These are phyloP conservation scores for Amorphotheca resinae DNA, from an alignment of 495 filamentous ascomycete genomes.

Conservation along the genomic window DNA sequence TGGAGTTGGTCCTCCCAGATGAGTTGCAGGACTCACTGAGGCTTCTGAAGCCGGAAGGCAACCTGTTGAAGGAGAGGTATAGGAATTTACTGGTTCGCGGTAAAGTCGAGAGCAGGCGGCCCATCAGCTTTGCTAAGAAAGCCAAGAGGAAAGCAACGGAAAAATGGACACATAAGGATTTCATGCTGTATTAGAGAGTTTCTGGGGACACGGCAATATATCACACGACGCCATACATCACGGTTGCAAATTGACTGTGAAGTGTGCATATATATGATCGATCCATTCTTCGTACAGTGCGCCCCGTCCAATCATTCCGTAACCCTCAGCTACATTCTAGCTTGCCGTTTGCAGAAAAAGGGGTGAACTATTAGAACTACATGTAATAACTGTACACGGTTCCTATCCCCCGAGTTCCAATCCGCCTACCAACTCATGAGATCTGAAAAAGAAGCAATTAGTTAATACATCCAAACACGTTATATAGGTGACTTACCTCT, in stretches of 20 bases:
- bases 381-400: no score
- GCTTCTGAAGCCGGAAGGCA: slow-evolving; percentile 84
- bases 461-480: neutral
- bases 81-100: slow-evolving; percentile 77
- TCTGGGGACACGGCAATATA: no score
- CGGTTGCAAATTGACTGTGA: neutral
- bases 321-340: no score
- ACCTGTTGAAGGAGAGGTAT: slow-evolving; percentile 83
- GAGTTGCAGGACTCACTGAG: slow-evolving; percentile 87
- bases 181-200: slow-evolving; percentile 34
- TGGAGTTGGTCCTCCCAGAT: slow-evolving; percentile 85
- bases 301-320: no score
- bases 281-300: no score
- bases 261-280: no score
- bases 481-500: slow-evolving; percentile 53
- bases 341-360: no score
- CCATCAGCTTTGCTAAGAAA: slow-evolving; percentile 66
- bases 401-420: no score
- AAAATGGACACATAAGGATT: slow-evolving; percentile 97
- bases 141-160: slow-evolving; percentile 67
- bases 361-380: no score
- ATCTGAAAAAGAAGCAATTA: slow-evolving; percentile 14
- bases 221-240: no score
- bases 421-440: slow-evolving; percentile 18
- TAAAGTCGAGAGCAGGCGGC: slow-evolving; percentile 72